Evolutionary conservation across 768 basidiomycete genomes (phyloP), one percentile per base, ranked within the genome.

Genomic region (Trametes elegans): DNA sequence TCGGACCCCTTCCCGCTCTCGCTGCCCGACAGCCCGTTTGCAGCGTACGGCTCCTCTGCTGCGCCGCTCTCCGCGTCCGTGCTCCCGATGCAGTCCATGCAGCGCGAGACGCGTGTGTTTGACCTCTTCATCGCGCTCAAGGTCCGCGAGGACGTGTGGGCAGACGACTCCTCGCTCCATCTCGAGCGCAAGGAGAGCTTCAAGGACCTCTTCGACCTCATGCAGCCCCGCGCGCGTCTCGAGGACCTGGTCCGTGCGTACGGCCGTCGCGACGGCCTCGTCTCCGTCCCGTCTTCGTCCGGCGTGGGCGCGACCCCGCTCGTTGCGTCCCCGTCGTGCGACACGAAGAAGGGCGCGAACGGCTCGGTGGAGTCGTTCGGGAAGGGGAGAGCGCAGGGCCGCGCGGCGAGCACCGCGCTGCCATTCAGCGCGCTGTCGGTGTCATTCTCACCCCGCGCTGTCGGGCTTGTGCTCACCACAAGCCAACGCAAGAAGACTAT

Each of bases 101-200:
- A 91, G 63, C 82, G 90, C 57, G 90, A 93, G 66, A 89, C 90
- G 0, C 69, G 72, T 51, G 78, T 87, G 16, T 79, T 93, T 19
- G 91, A 93, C 73, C 77, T 78, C 54, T 92, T 88, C 75, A 87
- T 93, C 43, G 81, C 83, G 3, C 79, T 93, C 64, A 88, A 88
- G 70, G 85, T 88, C 48, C 82, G 81, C 19, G 86, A 92, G 65
- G 91, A 93, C 69, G 78, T 91, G 39, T 84, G 85, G 76, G 73
- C 77, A 35, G 89, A 91, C 69, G 87, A 90, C 43, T 77, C 79
- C 2, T 82, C 83, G 65, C 76, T 92, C 21, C 88, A 93, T 61
- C 79, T 90, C 42, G 85, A 86, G 62, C 76, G 85, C 11, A 84
- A 86, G 49, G 89, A 90, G 66, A 77, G 79, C 9, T 92, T 87